Conservation (phyloP, 805 yeast species). For the Ascoidea tarda region DNA sequence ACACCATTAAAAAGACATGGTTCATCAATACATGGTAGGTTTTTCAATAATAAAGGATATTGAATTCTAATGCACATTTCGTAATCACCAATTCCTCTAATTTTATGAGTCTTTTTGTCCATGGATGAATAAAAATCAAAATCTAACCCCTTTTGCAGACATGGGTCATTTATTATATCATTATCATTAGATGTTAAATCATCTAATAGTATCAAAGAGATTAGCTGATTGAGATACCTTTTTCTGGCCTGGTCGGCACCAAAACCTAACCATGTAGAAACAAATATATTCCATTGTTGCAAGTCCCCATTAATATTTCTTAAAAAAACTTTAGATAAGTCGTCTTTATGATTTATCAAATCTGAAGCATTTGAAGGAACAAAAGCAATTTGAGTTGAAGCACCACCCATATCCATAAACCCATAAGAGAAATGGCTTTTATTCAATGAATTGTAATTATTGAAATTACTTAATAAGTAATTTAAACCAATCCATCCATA, state of each 20-base stretch:
- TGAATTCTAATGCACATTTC: slow-evolving; percentile 56
- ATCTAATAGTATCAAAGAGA: slow-evolving; percentile 33
- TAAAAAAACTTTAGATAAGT: slow-evolving; percentile 50
- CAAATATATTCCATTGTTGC: slow-evolving; percentile 77
- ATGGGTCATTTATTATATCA: slow-evolving; percentile 51
- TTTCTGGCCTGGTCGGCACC: slow-evolving; percentile 91
- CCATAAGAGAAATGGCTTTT: slow-evolving; percentile 53
- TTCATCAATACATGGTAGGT: slow-evolving; percentile 68
- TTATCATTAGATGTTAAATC: slow-evolving; percentile 29
- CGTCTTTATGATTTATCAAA: slow-evolving; percentile 51
- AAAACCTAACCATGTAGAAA: slow-evolving; percentile 93
- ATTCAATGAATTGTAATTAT: slow-evolving; percentile 26
- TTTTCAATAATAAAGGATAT: slow-evolving; percentile 65
- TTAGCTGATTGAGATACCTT: slow-evolving; percentile 48
- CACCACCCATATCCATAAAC: slow-evolving; percentile 99
- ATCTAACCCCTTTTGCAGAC: slow-evolving; percentile 55
- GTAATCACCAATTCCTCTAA: slow-evolving; percentile 70
- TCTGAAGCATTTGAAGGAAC: slow-evolving; percentile 60
- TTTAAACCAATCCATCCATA: slow-evolving; percentile 94
- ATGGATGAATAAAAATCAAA: slow-evolving; percentile 33
- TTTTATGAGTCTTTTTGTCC: slow-evolving; percentile 24
- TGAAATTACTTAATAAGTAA: slow-evolving; percentile 58
- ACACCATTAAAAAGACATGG: slow-evolving; percentile 94
- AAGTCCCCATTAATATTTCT: slow-evolving; percentile 56
- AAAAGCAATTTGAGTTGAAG: slow-evolving; percentile 92